These are phyloP conservation scores for Talaromyces sp. DNA, from an alignment of 2,329 filamentous ascomycete species.

Conservation along the genomic window DNA sequence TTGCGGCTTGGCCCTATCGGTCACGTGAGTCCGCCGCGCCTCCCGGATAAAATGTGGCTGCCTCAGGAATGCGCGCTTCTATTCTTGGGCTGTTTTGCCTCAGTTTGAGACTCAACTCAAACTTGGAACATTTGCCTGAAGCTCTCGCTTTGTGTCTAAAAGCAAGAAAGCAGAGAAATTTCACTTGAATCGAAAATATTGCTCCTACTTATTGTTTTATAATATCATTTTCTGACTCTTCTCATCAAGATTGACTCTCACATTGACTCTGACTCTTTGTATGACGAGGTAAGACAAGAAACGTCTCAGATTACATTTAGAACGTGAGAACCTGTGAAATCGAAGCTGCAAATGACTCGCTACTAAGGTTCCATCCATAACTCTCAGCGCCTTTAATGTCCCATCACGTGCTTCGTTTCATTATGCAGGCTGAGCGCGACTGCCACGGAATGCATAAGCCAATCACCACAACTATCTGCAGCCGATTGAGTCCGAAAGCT, in stretches of 20 bases:
- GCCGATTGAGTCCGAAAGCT: too few species aligned
- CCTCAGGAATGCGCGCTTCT: background rate
- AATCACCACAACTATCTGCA: too few species aligned
- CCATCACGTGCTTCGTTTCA: too few species aligned
- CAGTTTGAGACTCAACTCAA: too few species aligned
- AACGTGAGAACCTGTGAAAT: too few species aligned
- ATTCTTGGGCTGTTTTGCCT: background rate
- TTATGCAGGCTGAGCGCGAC: too few species aligned
- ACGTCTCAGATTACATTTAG: background rate
- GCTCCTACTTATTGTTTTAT: background rate
- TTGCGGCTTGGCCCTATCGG: slow-evolving; percentile 4
- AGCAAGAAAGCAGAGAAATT: background rate
- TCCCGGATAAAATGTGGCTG: slow-evolving; percentile 3
- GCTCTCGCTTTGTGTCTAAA: too few species aligned
- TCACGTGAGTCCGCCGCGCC: slow-evolving; percentile 8
- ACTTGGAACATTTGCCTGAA: too few species aligned
- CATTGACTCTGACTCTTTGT: background rate
- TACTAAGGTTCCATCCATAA: too few species aligned
- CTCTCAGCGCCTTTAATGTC: background rate
- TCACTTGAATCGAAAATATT: too few species aligned
- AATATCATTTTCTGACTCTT: background rate
- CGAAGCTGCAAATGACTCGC: too few species aligned
- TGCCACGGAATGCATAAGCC: too few species aligned
- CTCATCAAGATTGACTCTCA: background rate
- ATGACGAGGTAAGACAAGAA: background rate